Evolutionary conservation across 2,329 filamentous ascomycete species (phyloP).

Genomic region (Eutypella sp.): DNA sequence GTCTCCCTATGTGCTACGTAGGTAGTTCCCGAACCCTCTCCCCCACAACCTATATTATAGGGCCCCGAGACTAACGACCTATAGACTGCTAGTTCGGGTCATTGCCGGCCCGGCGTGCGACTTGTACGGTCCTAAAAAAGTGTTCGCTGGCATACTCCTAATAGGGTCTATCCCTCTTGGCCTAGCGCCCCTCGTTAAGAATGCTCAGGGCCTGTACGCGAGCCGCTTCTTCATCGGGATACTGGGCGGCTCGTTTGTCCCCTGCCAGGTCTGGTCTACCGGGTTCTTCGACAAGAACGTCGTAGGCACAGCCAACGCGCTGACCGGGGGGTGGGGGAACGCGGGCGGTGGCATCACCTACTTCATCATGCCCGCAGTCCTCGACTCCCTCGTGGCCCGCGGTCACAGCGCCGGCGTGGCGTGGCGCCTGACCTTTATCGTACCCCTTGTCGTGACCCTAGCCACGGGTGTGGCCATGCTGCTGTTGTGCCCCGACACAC

Average conservation of each 20-base stretch:
- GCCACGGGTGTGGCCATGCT: slow-evolving; percentile 63
- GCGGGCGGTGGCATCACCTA: slow-evolving; percentile 87
- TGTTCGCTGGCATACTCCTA: slow-evolving; percentile 75
- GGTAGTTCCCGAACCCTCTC: no score
- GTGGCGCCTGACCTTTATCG: slow-evolving; percentile 81
- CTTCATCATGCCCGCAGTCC: slow-evolving; percentile 89
- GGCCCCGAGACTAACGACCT: not conserved
- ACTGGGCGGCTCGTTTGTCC: slow-evolving; percentile 72
- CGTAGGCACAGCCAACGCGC: slow-evolving; percentile 80
- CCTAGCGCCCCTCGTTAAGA: slow-evolving; percentile 71
- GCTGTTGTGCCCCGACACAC: slow-evolving; percentile 73
- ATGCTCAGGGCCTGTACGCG: slow-evolving; percentile 61
- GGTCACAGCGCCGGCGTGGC: slow-evolving; percentile 62
- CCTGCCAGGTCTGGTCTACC: slow-evolving; percentile 89
- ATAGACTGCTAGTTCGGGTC: slow-evolving; percentile 67
- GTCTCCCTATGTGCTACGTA: slow-evolving; percentile 69
- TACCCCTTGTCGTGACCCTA: slow-evolving; percentile 74
- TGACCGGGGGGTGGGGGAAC: slow-evolving; percentile 82
- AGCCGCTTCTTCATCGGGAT: slow-evolving; percentile 79
- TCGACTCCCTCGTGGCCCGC: slow-evolving; percentile 64
- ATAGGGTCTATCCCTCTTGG: slow-evolving; percentile 75
- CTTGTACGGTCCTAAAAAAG: slow-evolving; percentile 71
- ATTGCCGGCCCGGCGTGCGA: slow-evolving; percentile 82
- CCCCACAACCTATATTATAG: no score
- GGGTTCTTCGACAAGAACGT: slow-evolving; percentile 92